Evolutionary conservation across 176 grass and related monocot genomes (phyloP), one percentile per base, ranked within the genome.

Genomic region (Raddia distichophylla): DNA sequence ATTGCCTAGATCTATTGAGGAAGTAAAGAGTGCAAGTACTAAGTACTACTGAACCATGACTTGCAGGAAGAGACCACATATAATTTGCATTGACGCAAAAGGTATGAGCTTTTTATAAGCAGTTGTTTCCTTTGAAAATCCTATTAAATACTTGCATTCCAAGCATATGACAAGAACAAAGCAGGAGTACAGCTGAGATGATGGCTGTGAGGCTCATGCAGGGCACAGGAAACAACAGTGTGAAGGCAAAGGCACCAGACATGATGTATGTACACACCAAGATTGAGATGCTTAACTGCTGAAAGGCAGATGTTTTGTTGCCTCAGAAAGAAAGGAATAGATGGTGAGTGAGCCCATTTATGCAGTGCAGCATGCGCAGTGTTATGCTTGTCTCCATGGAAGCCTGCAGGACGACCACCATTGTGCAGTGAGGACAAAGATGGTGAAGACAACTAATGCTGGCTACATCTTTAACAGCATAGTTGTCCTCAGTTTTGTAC

Each of bases 311-410:
- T 40, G 35, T 67, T 67, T 70, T 48, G 37, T 40, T 40, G 37
- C 37, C 37, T 40, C 37, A 40, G 4, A 40, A 40, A 40, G 22
- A 52, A 14, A 10, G 14, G 2, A 47, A 34, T 22, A 34, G 37
- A 40, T 40, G 37, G 37, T 40, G 37, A 22, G 44, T 18, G 15
- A 35, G 7, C 37, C 69, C 53, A 17, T 73, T 35, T 32, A 50
- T 51, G 19, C 46, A 52, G 46, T 52, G 69, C 12, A 33, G 19
- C n/a, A n/a, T n/a, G n/a, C n/a, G n/a, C 46, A 52, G 69, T 52
- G 69, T 11, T 53, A 5, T 35, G 69, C 27, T 73, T 73, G 69
- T 73, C 69, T 73, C 48, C 49, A 73, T 34, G 69, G 69, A 73
- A 15, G 22, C 69, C 22, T 73, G 69, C 69, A 73, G 47, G 48